phyloP scores from a whole-genome alignment of 2,329 filamentous ascomycete genomes.

The Zasmidium cellare region DNA sequence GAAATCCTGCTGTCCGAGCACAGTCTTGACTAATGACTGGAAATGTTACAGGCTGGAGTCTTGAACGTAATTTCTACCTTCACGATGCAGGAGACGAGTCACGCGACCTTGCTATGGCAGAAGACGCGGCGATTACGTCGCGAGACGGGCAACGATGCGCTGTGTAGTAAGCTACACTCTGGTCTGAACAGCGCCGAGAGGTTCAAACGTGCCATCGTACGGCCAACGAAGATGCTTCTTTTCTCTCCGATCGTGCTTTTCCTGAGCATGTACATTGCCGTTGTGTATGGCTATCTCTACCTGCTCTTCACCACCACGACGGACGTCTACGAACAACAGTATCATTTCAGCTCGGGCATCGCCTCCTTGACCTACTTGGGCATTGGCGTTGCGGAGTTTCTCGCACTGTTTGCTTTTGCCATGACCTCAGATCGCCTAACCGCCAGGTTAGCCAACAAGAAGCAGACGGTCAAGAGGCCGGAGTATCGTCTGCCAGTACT shows the following conservation, averaged over 20 bases:
- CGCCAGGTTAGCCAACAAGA: constrained; percentile 4
- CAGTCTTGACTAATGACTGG: too few species aligned
- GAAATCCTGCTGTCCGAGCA: too few species aligned
- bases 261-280: constrained; percentile 50
- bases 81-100: constrained; percentile 45
- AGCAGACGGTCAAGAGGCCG: constrained; percentile 1
- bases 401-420: constrained; percentile 44
- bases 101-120: not conserved
- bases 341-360: constrained; percentile 54
- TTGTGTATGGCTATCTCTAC: constrained; percentile 59
- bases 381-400: constrained; percentile 53
- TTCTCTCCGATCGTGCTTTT: constrained; percentile 59
- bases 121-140: not conserved
- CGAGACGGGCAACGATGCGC: not conserved
- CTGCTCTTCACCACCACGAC: constrained; percentile 60
- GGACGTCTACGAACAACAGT: constrained; percentile 52
- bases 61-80: constrained; percentile 39
- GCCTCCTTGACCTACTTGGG: constrained; percentile 61
- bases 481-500: constrained; percentile 1
- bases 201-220: constrained; percentile 32
- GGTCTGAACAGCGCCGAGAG: not conserved
- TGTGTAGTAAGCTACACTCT: not conserved
- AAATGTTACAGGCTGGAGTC: too few species aligned
- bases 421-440: constrained; percentile 8
- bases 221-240: constrained; percentile 51